phyloP scores from a whole-genome alignment of 148 eudicot genomes.

The Diospyros lotus region DNA sequence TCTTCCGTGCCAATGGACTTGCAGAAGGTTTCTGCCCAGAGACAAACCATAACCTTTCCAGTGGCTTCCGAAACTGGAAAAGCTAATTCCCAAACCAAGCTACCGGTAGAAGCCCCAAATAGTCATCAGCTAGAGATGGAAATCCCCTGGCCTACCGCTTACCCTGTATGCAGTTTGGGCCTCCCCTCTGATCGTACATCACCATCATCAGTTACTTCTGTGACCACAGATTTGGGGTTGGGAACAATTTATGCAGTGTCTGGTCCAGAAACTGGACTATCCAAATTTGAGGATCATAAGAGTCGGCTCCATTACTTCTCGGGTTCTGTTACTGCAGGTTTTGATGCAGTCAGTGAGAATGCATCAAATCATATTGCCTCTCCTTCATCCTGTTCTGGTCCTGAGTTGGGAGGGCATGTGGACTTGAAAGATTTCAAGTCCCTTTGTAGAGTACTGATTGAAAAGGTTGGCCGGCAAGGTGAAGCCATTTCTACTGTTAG shows the following conservation, averaged over 20 bases:
- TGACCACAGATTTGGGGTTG: constrained; percentile 72
- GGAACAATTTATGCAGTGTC: constrained; percentile 43
- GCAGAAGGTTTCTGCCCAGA: constrained; percentile 14
- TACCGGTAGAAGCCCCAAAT: constrained; percentile 18
- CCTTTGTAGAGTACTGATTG: constrained; percentile 37
- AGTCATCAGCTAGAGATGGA: constrained; percentile 15
- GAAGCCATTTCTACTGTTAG: constrained; percentile 42
- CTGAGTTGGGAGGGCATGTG: constrained; percentile 15
- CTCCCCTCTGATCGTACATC: constrained; percentile 24
- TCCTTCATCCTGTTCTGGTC: constrained; percentile 15
- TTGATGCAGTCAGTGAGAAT: constrained; percentile 18
- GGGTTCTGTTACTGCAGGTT: constrained; percentile 24
- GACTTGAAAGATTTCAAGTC: constrained; percentile 52
- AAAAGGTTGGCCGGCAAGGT: constrained; percentile 44
- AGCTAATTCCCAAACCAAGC: constrained; percentile 18
- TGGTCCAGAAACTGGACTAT: constrained; percentile 20
- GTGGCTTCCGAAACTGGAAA: constrained; percentile 15
- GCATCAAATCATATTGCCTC: constrained; percentile 15
- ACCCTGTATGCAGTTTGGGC: constrained; percentile 14
- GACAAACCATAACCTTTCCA: constrained; percentile 13
- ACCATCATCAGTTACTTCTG: constrained; percentile 33
- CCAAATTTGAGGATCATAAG: constrained; percentile 20
- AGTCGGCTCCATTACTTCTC: constrained; percentile 18
- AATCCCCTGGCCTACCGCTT: constrained; percentile 8
- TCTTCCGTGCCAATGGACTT: constrained; percentile 28